Evolutionary conservation across 352 stramenopile genomes (phyloP).

Genomic region (Saprolegnia diclina): DNA sequence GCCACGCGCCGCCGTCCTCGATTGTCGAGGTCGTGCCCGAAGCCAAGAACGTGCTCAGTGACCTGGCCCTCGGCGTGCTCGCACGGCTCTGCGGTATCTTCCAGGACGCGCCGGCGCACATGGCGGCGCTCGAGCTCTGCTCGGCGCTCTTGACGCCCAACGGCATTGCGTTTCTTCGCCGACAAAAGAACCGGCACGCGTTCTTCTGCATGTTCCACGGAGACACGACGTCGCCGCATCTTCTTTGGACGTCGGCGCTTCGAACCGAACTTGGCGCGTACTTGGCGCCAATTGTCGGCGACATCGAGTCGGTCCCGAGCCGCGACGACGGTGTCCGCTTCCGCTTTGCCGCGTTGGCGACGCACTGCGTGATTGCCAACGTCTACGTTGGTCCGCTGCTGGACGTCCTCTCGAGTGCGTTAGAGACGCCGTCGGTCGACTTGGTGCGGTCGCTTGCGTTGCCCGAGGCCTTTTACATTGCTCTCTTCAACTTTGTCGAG

Average conservation of each 20-base stretch:
- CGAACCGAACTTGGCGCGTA: conserved; percentile 56
- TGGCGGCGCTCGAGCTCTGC: conserved; percentile 37
- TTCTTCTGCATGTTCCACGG: conserved; percentile 78
- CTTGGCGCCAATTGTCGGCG: conserved; percentile 36
- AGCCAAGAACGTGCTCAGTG: conserved; percentile 62
- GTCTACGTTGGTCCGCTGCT: conserved; percentile 76
- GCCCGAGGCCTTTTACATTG: conserved; percentile 56
- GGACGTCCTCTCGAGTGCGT: conserved; percentile 40
- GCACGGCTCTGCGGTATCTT: conserved; percentile 67
- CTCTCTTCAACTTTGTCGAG: conserved; percentile 75
- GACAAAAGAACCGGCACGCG: conserved; percentile 61
- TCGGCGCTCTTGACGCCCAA: conserved; percentile 73
- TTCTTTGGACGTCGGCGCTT: conserved; percentile 80
- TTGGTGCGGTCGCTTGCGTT: conserved; percentile 48
- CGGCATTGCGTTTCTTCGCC: conserved; percentile 45
- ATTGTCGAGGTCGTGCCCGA: conserved; percentile 45
- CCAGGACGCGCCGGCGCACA: conserved; percentile 40
- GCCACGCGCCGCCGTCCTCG: conserved; percentile 31
- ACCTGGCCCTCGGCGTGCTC: conserved; percentile 60
- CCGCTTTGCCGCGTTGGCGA: conserved; percentile 57
- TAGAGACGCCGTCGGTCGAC: neutral
- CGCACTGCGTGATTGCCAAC: conserved; percentile 58
- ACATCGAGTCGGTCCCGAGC: conserved; percentile 35
- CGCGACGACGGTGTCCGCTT: conserved; percentile 57
- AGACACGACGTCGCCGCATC: conserved; percentile 70